phyloP scores from a whole-genome alignment of 2,329 filamentous ascomycete species.

The Fonsecaea pugnacius region DNA sequence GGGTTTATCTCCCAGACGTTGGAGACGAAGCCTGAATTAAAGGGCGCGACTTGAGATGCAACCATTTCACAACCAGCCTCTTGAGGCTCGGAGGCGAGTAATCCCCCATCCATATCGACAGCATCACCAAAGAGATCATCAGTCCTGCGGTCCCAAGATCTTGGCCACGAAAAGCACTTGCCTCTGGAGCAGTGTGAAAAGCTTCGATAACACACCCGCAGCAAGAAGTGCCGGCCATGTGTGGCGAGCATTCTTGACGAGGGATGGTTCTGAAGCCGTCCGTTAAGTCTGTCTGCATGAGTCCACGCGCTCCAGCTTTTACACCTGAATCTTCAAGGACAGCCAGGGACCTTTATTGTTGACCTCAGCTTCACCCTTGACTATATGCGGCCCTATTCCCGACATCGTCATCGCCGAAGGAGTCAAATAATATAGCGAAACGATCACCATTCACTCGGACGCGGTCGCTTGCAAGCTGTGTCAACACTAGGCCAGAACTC shows the following conservation, averaged over 20 bases:
- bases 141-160: neutral
- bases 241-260: neutral
- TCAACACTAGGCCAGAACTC: too few relatives aligned
- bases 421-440: neutral
- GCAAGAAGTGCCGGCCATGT: neutral
- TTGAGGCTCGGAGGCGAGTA: neutral
- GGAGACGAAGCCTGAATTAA: constrained; percentile 65
- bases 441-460: neutral
- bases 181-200: neutral
- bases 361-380: neutral
- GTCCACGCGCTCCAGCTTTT: neutral
- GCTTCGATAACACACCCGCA: too few relatives aligned
- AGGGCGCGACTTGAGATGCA: constrained; percentile 22
- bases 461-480: too few relatives aligned
- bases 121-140: neutral
- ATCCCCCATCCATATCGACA: neutral
- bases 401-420: neutral
- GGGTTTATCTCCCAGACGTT: constrained; percentile 84
- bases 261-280: neutral
- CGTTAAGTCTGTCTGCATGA: too few relatives aligned
- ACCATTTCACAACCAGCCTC: neutral
- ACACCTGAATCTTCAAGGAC: neutral
- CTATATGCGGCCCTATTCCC: neutral
- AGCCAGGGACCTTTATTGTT: neutral
- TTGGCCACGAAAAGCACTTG: neutral